phyloP scores from a whole-genome alignment of 306 rosid genomes.

The Oemleria cerasiformis region DNA sequence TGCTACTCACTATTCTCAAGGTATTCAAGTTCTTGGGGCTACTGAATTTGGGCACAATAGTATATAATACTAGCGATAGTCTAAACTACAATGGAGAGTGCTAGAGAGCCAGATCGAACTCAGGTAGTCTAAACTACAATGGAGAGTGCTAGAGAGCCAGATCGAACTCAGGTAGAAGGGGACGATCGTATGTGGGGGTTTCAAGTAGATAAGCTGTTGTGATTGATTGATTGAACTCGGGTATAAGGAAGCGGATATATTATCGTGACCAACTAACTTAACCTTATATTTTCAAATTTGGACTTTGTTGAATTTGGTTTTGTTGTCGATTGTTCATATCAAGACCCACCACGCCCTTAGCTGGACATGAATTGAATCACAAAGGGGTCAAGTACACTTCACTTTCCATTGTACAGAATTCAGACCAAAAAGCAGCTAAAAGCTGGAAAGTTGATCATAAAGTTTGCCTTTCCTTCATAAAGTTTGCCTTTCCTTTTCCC shows the following conservation, averaged over 20 bases:
- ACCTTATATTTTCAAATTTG: background rate
- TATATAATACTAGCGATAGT: too few relatives aligned
- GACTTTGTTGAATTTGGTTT: background rate
- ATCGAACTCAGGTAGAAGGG: too few relatives aligned
- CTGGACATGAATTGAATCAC: conserved; percentile 17
- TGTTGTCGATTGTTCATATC: too few relatives aligned
- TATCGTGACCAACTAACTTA: too few relatives aligned
- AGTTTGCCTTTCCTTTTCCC: background rate
- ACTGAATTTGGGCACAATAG: background rate
- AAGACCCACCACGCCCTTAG: conserved; percentile 7
- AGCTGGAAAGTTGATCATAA: conserved; percentile 12
- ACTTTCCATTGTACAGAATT: conserved; percentile 8
- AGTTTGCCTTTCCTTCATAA: background rate
- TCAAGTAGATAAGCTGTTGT: too few relatives aligned
- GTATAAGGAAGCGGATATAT: too few relatives aligned
- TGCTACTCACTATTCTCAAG: background rate
- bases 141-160: too few relatives aligned
- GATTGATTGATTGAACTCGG: too few relatives aligned
- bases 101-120: too few relatives aligned
- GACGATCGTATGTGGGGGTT: too few relatives aligned
- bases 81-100: too few relatives aligned
- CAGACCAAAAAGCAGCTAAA: conserved; percentile 23
- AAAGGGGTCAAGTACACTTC: conserved; percentile 19
- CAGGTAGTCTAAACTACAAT: too few relatives aligned
- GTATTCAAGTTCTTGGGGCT: background rate